Conservation (phyloP, 257 asterid genomes). For the Solanum sejunctum region DNA sequence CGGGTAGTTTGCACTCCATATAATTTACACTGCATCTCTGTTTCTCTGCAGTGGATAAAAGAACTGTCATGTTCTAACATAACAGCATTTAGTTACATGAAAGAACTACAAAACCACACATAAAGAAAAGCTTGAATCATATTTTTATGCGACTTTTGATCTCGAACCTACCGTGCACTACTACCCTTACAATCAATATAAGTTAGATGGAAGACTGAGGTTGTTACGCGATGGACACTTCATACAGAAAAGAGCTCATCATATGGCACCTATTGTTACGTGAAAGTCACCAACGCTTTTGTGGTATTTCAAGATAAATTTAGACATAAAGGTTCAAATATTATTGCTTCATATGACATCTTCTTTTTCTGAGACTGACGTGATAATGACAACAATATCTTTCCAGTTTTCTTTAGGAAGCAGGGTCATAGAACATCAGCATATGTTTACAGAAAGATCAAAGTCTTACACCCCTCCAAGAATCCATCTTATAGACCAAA, state of each 20-base stretch:
- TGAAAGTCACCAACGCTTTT: background rate
- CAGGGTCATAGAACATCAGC: background rate
- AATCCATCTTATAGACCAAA: background rate
- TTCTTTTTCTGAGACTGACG: background rate
- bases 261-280: background rate
- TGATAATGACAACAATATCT: background rate
- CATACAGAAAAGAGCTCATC: background rate
- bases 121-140: background rate
- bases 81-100: background rate
- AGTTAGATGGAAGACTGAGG: background rate
- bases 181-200: background rate
- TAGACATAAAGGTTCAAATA: background rate
- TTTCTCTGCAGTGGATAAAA: background rate
- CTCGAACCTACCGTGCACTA: too few relatives aligned
- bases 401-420: too few relatives aligned
- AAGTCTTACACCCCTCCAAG: background rate
- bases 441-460: background rate
- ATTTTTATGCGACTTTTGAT: background rate
- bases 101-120: background rate
- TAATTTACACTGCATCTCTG: background rate
- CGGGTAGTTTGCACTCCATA: constrained; percentile 2
- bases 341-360: background rate
- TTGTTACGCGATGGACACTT: too few relatives aligned
- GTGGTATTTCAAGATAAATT: background rate
- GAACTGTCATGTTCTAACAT: background rate